These are phyloP conservation scores for Lachnellula occidentalis DNA, from an alignment of 2,329 filamentous ascomycete species.

Conservation along the genomic window DNA sequence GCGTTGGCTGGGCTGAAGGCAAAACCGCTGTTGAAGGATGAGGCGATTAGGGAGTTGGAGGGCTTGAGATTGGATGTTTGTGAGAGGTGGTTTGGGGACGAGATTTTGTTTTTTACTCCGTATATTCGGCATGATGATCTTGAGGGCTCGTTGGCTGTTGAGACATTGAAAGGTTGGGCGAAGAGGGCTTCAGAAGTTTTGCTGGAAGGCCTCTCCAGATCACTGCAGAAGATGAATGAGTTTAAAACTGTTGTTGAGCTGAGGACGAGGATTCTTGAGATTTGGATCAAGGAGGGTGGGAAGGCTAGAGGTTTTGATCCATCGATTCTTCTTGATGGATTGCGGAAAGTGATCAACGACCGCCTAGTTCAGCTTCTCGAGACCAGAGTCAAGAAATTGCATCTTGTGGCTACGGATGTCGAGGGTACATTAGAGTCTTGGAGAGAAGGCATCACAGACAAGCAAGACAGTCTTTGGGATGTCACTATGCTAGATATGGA, in stretches of 20 bases:
- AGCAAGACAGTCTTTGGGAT: slow-evolving; percentile 61
- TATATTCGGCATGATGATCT: slow-evolving; percentile 80
- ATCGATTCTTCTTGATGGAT: slow-evolving; percentile 59
- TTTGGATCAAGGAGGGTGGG: slow-evolving; percentile 68
- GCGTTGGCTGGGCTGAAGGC: slow-evolving; percentile 64
- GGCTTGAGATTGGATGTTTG: slow-evolving; percentile 73
- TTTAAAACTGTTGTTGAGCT: slow-evolving; percentile 65
- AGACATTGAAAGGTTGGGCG: slow-evolving; percentile 60
- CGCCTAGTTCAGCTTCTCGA: slow-evolving; percentile 61
- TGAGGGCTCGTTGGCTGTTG: slow-evolving; percentile 52
- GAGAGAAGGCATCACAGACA: slow-evolving; percentile 47
- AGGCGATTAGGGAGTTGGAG: slow-evolving; percentile 58
- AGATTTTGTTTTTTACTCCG: slow-evolving; percentile 79
- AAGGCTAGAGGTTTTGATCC: slow-evolving; percentile 62
- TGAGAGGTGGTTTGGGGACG: slow-evolving; percentile 73
- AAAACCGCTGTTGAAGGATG: slow-evolving; percentile 66
- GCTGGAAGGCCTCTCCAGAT: slow-evolving; percentile 55
- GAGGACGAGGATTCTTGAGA: slow-evolving; percentile 63
- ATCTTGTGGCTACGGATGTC: slow-evolving; percentile 59
- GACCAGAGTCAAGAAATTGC: slow-evolving; percentile 57
- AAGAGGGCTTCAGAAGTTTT: slow-evolving; percentile 53
- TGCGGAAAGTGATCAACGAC: slow-evolving; percentile 64
- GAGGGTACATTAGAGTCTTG: slow-evolving; percentile 56
- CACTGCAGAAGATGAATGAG: slow-evolving; percentile 54
- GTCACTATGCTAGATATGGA: slow-evolving; percentile 57